A percentile compares a stretch with the other conserved stretches of the same genome.
Evolutionary conservation across 495 filamentous ascomycete genomes (phyloP).

Genomic region (Tuber indicum): DNA sequence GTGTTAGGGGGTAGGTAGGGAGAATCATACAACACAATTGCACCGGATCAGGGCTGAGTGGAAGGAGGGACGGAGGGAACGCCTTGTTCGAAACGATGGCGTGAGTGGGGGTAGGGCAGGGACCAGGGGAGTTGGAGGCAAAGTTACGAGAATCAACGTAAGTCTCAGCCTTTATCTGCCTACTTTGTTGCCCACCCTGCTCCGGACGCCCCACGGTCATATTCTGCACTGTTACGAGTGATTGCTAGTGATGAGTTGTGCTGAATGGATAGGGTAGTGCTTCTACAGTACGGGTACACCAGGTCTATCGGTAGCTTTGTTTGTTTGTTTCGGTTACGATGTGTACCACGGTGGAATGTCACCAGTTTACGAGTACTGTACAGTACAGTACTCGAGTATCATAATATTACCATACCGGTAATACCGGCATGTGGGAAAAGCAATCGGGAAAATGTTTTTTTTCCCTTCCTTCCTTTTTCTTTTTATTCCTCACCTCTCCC

Average conservation of each 20-base stretch:
- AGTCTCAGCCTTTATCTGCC: not conserved
- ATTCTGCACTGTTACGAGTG: not conserved
- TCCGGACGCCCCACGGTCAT: not conserved
- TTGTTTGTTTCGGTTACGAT: not conserved
- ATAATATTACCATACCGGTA: too few relatives aligned
- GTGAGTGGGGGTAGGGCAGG: not conserved
- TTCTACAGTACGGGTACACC: not conserved
- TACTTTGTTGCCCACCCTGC: not conserved
- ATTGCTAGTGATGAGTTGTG: not conserved
- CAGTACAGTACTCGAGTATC: not conserved
- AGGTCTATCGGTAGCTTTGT: not conserved
- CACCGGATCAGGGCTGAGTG: not conserved
- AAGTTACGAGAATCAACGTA: not conserved
- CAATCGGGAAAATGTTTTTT: not conserved
- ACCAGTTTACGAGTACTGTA: not conserved
- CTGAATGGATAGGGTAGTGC: not conserved
- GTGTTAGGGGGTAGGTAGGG: not conserved
- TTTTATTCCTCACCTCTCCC: not conserved
- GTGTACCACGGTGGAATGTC: not conserved
- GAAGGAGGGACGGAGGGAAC: not conserved
- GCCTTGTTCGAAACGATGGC: not conserved
- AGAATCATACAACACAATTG: not conserved
- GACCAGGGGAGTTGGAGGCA: not conserved
- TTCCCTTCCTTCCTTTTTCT: too few relatives aligned
- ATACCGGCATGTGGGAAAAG: not conserved